Evolutionary conservation across 768 basidiomycete genomes (phyloP).

Genomic region (Sporobolomyces pararoseus): DNA sequence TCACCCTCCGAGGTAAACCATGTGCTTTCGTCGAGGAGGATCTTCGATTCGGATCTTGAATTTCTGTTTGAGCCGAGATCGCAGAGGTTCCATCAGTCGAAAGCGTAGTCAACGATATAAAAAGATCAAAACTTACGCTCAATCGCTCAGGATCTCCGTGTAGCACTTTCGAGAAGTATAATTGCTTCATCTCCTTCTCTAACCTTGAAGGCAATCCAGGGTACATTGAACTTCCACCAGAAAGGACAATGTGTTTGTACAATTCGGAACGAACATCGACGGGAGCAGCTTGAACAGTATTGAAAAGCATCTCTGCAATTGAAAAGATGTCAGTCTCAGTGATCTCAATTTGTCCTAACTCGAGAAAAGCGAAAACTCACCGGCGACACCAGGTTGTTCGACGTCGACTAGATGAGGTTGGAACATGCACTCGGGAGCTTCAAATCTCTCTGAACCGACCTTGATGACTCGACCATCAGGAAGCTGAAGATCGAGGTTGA

Average conservation of each 20-base stretch:
- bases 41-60: conserved; percentile 99
- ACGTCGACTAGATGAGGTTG: conserved; percentile 96
- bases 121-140: conserved; percentile 61
- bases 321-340: background rate
- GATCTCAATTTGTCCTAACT: too few relatives aligned
- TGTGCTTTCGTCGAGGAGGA: conserved; percentile 90
- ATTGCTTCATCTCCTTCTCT: conserved; percentile 99
- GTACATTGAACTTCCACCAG: conserved; percentile 98
- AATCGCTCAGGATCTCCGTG: conserved; percentile 74
- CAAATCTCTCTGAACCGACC: conserved; percentile 96
- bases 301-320: conserved; percentile 82
- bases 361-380: too few relatives aligned
- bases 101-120: background rate
- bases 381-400: conserved; percentile 93
- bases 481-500: conserved; percentile 55
- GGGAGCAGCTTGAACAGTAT: conserved; percentile 86
- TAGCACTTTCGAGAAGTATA: conserved; percentile 89
- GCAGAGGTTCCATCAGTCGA: background rate
- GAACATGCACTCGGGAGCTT: conserved; percentile 99
- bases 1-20: conserved; percentile 99
- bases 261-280: conserved; percentile 84
- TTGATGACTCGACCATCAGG: conserved; percentile 95
- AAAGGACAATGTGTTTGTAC: conserved; percentile 96
- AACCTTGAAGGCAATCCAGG: conserved; percentile 92
- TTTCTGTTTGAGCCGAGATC: conserved; percentile 60